Evolutionary conservation across 2,329 filamentous ascomycete species (phyloP).

Genomic region (Alternaria tenuissima): DNA sequence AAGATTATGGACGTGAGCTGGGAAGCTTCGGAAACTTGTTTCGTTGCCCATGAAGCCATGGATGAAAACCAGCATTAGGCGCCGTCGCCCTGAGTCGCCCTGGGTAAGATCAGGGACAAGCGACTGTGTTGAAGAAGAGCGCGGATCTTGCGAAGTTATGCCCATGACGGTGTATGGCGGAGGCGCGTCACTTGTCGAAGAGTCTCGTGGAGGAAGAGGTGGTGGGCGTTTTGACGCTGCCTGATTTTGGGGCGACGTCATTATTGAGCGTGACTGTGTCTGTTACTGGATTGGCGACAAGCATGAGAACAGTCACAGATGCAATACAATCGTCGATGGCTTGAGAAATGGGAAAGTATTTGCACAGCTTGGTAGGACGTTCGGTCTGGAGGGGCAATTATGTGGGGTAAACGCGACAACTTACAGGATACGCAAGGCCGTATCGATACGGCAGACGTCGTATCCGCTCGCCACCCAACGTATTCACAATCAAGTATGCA

Average conservation of each 20-base stretch:
- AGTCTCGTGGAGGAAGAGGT: slow-evolving; percentile 43
- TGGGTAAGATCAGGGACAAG: slow-evolving; percentile 50
- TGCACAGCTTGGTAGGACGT: slow-evolving; percentile 4
- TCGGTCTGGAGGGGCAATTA: slow-evolving; percentile 10
- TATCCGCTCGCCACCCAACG: neutral
- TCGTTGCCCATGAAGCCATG: slow-evolving; percentile 93
- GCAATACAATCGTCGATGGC: neutral
- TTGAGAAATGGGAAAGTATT: neutral
- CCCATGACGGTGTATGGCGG: slow-evolving; percentile 31
- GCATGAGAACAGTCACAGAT: slow-evolving; percentile 11
- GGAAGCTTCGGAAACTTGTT: slow-evolving; percentile 86
- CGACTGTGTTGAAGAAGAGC: slow-evolving; percentile 57
- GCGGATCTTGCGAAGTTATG: slow-evolving; percentile 52
- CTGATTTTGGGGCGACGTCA: slow-evolving; percentile 29
- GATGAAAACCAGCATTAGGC: slow-evolving; percentile 80
- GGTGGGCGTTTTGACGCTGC: slow-evolving; percentile 29
- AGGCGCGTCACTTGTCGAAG: slow-evolving; percentile 20
- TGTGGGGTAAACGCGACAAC: slow-evolving; percentile 7
- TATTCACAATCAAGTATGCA: neutral
- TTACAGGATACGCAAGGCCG: neutral
- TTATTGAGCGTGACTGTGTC: slow-evolving; percentile 19
- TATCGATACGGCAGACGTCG: neutral
- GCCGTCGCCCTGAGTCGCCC: slow-evolving; percentile 53
- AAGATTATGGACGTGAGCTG: slow-evolving; percentile 82
- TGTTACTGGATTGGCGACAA: slow-evolving; percentile 9